phyloP scores from a whole-genome alignment of 176 grass and related monocot species.

The Carex pumila region DNA sequence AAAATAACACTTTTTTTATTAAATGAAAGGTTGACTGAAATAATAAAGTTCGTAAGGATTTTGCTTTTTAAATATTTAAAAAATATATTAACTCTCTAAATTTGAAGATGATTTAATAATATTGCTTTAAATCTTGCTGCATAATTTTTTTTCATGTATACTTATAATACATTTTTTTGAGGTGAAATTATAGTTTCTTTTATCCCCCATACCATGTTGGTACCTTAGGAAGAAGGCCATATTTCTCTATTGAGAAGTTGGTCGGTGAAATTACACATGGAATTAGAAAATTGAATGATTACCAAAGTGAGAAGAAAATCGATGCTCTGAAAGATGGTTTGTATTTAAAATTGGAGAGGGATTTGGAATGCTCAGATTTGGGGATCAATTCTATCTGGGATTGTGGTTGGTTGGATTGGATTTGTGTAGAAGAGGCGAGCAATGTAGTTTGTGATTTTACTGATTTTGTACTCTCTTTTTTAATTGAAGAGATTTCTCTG shows the following conservation, averaged over 20 bases:
- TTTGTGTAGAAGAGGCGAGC: slow-evolving; percentile 54
- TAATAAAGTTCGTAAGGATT: no score
- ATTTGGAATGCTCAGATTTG: slow-evolving; percentile 34
- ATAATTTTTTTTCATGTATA: no score
- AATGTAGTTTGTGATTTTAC: slow-evolving; percentile 29
- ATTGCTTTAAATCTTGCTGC: no score
- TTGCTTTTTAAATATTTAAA: no score
- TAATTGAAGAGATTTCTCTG: slow-evolving; percentile 48
- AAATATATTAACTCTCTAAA: no score
- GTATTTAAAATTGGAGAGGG: slow-evolving; percentile 61
- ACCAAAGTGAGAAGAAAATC: background rate
- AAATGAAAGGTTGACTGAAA: no score
- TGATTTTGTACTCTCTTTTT: slow-evolving; percentile 33
- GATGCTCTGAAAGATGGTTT: slow-evolving; percentile 29
- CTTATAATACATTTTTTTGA: no score
- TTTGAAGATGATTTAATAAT: no score
- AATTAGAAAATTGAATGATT: slow-evolving; percentile 32
- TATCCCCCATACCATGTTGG: slow-evolving; percentile 11
- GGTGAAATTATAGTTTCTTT: background rate
- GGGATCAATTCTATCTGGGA: slow-evolving; percentile 50
- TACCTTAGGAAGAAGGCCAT: slow-evolving; percentile 8
- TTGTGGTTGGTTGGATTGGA: slow-evolving; percentile 54
- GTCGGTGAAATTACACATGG: slow-evolving; percentile 25
- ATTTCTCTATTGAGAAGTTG: slow-evolving; percentile 46
- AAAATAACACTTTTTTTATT: no score